Base-by-base conservation (phyloP, 345 rosid species). In the Linum tenue region DNA sequence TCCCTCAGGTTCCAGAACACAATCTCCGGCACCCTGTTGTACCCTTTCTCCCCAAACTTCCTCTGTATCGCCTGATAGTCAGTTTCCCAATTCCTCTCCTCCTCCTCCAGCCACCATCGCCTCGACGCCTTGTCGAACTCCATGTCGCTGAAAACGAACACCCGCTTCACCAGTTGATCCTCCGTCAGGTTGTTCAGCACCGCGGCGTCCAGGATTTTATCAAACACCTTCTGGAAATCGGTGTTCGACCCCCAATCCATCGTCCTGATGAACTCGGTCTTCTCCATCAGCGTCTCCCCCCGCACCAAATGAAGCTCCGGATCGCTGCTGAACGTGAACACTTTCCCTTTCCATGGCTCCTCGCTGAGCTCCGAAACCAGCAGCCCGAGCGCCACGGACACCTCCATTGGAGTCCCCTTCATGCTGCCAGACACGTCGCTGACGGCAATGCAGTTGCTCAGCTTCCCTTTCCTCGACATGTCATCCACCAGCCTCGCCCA, bases 1-100 rank as follows among this genome's bases (percentile, higher is more conserved):
- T 64, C 50, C n/a, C 68, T 63, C 1, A 70, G 73, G n/a, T 70
- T 64, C 73, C 73, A 70, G 22, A 70, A 70, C 58, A 64, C 73
- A 5, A 70, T 64, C 68, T 68, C 71, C 3, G 71, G 65, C 48
- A 68, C 59, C 65, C 16, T 16, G 8, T 43, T 60, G 56, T 68
- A 68, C 51, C 71, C 65, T 60, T 60, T 60, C 71, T 60, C 63
- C 57, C 40, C 44, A 36, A 67, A 67, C 63, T 67, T 67, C 70
- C 64, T 59, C 60, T 43, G 63, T 59, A 67, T 59, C 41, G 38
- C 70, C 48, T 57, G 15, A 44, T 67, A 67, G 58, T 67, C 70
- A 4, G 70, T 67, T 48, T 67, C 64, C 70, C 70, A 67, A 4
- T 6, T 39, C 22, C 10, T 56, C 22, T 12, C 2, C 44, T 10